These are phyloP conservation scores for Dichotomopilus funicola DNA, from an alignment of 2,329 filamentous ascomycete species.

Conservation along the genomic window DNA sequence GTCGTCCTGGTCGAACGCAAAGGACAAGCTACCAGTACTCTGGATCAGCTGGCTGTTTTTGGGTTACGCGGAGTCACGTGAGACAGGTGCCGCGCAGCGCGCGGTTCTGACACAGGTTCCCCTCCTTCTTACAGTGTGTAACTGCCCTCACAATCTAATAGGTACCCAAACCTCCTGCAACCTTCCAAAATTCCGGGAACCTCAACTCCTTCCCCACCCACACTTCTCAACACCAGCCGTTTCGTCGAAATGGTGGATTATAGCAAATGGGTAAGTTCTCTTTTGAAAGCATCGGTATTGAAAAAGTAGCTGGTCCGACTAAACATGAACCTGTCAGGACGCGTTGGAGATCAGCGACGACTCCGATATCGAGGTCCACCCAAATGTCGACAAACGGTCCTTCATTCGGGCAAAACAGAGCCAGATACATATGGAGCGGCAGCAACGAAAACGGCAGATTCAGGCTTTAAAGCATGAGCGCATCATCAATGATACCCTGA, in stretches of 20 bases:
- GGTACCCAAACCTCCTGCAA: too few relatives aligned
- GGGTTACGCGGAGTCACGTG: too few relatives aligned
- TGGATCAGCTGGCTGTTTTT: too few relatives aligned
- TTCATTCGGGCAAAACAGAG: slow-evolving; percentile 1
- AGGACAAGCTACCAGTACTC: too few relatives aligned
- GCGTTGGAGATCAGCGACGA: background rate
- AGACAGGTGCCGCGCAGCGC: too few relatives aligned
- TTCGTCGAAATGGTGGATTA: background rate
- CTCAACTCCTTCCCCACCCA: background rate
- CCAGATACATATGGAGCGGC: background rate
- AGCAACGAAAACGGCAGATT: slow-evolving; percentile 3
- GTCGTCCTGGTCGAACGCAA: too few relatives aligned
- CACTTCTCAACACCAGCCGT: background rate
- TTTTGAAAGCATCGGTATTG: background rate
- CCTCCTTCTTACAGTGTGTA: too few relatives aligned
- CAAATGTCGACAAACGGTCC: background rate
- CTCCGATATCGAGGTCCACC: background rate
- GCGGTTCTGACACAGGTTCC: too few relatives aligned
- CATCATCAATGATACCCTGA: background rate
- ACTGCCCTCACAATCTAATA: too few relatives aligned
- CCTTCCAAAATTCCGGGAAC: too few relatives aligned
- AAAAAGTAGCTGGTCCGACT: background rate
- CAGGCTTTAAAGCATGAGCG: background rate
- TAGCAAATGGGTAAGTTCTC: background rate
- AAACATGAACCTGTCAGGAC: background rate